Conservation (phyloP, 768 basidiomycete species). For the Tulasnella sp. region DNA sequence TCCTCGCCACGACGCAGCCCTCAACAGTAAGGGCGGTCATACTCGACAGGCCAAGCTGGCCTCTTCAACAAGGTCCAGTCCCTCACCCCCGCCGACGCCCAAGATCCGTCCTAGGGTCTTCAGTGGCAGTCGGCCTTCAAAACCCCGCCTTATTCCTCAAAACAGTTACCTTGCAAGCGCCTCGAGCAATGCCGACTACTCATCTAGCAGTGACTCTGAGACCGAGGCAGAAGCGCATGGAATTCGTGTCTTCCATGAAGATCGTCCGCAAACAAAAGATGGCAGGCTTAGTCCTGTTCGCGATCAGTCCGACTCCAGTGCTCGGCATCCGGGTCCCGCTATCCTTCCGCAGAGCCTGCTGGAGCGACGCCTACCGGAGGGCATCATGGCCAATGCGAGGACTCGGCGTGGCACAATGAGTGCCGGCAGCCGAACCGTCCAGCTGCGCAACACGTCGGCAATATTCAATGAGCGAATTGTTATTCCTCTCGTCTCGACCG, state of each 20-base stretch:
- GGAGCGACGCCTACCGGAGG: neutral
- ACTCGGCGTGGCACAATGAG: neutral
- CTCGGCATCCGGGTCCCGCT: neutral
- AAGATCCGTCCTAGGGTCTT: conserved; percentile 17
- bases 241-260: neutral
- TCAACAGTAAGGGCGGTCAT: neutral
- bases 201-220: conserved; percentile 28
- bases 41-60: neutral
- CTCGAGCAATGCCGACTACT: conserved; percentile 43
- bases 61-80: conserved; percentile 21
- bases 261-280: no score
- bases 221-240: conserved; percentile 8
- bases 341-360: neutral
- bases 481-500: neutral
- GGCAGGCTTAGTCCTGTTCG: no score
- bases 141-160: conserved; percentile 54
- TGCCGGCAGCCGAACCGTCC: neutral
- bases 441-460: neutral
- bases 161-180: conserved; percentile 77
- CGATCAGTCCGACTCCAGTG: neutral
- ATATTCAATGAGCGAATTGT: conserved; percentile 6
- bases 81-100: conserved; percentile 22
- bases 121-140: conserved; percentile 5
- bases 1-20: neutral
- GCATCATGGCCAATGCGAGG: neutral